Evolutionary conservation across 371 early-diverging fungal genomes (phyloP).

Genomic region (Gilbertella persicaria): DNA sequence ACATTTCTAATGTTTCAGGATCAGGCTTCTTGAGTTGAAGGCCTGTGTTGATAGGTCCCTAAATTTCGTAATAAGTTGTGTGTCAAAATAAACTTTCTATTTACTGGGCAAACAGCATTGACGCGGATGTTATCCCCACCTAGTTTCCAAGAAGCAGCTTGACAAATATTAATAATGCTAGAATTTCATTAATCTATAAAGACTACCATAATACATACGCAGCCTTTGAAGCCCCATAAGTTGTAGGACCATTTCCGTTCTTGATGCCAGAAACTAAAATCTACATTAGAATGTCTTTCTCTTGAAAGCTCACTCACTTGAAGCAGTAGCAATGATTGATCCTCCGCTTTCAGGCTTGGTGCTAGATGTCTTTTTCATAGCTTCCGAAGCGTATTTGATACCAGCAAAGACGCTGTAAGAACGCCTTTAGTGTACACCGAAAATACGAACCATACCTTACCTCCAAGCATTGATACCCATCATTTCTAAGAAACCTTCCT

Average conservation of each 20-base stretch:
- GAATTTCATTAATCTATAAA: no score
- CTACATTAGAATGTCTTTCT: no score
- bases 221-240: no score
- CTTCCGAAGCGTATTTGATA: conserved; percentile 37
- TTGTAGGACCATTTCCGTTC: no score
- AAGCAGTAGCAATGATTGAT: conserved; percentile 45
- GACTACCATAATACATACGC: no score
- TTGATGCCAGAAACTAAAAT: no score
- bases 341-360: conserved; percentile 22
- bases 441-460: not conserved
- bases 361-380: conserved; percentile 27
- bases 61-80: not conserved
- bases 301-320: no score
- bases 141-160: conserved; percentile 44
- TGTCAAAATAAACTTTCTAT: not conserved
- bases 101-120: conserved; percentile 58
- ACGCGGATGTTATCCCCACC: conserved; percentile 51
- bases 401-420: conserved; percentile 32
- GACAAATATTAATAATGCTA: conserved; percentile 55
- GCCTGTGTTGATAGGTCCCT: no score
- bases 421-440: no score
- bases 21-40: no score
- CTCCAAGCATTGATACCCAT: conserved; percentile 38
- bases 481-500: conserved; percentile 23
- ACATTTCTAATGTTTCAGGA: no score